Evolutionary conservation across 495 filamentous ascomycete genomes (phyloP).

Genomic region (Trichoderma erinaceum): DNA sequence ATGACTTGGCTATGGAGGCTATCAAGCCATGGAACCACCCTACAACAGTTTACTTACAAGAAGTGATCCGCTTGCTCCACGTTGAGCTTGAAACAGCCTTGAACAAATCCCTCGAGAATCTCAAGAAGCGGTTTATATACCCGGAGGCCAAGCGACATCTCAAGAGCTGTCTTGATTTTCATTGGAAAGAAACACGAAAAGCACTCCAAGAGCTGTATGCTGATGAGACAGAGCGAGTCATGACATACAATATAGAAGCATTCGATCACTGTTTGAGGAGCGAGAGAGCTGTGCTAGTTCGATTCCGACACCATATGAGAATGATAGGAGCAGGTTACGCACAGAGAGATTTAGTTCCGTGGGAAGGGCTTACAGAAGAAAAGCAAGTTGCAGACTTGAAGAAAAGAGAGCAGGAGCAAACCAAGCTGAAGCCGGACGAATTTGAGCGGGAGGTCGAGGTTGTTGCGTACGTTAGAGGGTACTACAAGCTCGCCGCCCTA

Average conservation of each 20-base stretch:
- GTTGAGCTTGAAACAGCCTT: constrained; percentile 27
- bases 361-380: constrained; percentile 38
- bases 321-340: constrained; percentile 24
- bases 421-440: constrained; percentile 37
- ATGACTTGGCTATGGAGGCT: constrained; percentile 32
- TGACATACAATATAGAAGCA: constrained; percentile 27
- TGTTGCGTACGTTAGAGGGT: constrained; percentile 44
- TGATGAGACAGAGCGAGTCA: constrained; percentile 31
- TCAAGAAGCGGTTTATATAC: constrained; percentile 38
- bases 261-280: neutral
- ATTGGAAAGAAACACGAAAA: constrained; percentile 22
- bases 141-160: constrained; percentile 30
- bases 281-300: constrained; percentile 31
- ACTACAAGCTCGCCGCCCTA: constrained; percentile 45
- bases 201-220: constrained; percentile 30
- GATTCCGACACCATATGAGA: constrained; percentile 34
- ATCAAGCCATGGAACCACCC: constrained; percentile 33
- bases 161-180: constrained; percentile 28
- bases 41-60: constrained; percentile 29
- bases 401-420: constrained; percentile 25
- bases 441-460: constrained; percentile 43
- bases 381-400: constrained; percentile 25
- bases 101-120: constrained; percentile 28
- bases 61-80: constrained; percentile 31
- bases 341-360: constrained; percentile 26